Evolutionary conservation across 805 yeast species (phyloP).

Genomic region (Myxozyma vanderwaltii): DNA sequence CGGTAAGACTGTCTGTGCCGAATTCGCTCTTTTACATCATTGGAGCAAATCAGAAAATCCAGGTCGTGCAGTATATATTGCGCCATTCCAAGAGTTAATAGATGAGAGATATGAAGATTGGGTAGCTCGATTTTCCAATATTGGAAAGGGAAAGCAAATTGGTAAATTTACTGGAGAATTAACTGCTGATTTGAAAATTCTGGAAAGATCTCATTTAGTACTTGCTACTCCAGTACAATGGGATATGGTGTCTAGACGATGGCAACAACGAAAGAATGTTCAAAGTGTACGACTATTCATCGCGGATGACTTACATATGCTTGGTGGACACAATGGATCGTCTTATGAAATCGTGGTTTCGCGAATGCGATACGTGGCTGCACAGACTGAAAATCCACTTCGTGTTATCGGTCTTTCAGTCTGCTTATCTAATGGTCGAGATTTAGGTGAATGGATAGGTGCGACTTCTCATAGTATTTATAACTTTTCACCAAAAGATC

Average conservation of each 20-base stretch:
- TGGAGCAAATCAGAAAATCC: conserved; percentile 60
- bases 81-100: conserved; percentile 60
- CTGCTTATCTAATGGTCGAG: conserved; percentile 73
- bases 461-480: conserved; percentile 59
- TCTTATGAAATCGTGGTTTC: conserved; percentile 70
- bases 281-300: conserved; percentile 69
- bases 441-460: conserved; percentile 86
- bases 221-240: conserved; percentile 80
- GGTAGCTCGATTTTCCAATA: conserved; percentile 50
- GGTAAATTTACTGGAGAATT: conserved; percentile 61
- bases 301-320: conserved; percentile 69
- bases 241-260: conserved; percentile 70
- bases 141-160: conserved; percentile 62
- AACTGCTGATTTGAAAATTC: conserved; percentile 53
- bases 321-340: conserved; percentile 64
- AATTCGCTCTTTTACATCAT: conserved; percentile 68
- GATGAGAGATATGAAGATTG: conserved; percentile 54
- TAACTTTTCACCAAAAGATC: conserved; percentile 68
- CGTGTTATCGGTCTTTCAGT: conserved; percentile 72
- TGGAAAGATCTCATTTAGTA: conserved; percentile 66
- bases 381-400: conserved; percentile 59
- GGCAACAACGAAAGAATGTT: conserved; percentile 75
- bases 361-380: conserved; percentile 68
- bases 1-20: conserved; percentile 73
- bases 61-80: conserved; percentile 74